Base-by-base conservation (phyloP, 495 filamentous ascomycete species). In the Penicilliopsis zonata region DNA sequence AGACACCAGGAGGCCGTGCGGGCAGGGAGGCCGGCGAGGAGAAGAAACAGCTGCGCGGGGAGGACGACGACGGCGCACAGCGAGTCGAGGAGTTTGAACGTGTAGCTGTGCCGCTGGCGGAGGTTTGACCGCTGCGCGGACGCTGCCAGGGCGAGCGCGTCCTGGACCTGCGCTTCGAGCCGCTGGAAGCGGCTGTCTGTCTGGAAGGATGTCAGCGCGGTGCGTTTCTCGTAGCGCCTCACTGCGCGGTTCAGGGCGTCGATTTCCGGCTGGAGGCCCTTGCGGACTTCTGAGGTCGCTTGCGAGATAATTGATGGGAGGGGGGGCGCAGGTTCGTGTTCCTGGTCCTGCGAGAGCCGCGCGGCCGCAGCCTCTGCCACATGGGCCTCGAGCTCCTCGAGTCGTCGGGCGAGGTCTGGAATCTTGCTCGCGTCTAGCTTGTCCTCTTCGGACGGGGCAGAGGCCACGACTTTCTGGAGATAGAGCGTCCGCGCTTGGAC, bases 151-250 rank as follows among this genome's bases (percentile, higher is more conserved):
- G 81, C 66, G 27, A 94, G 64, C 1, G 84, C 80, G 41, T 95
- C 86, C 18, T 73, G 72, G 13, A 92, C 50, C 24, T 80, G 69
- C 0, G 55, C 47, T 35, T 93, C 78, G 10, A 95, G 56, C 15
- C 73, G 68, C 15, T 67, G 62, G 21, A 96, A 67, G 12, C 82
- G 72, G 12, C 69, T 67, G 28, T 96, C 86, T 7, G 76, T 88
- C 40, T 87, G 76, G 33, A 77, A 65, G 0, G 75, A 59, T 13
- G 80, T 69, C 2, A 87, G 53, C 0, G 78, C 76, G 8, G 78
- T 74, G 36, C 85, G 79, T 52, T 94, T 95, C 59, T 98, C 90
- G 42, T 94, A 94, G n/a, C 85, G 75, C 9, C 90, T 71, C 18
- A 96, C 79, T 0, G 90, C 90, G 13, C 90, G 78, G 37, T 82